Evolutionary conservation across 139 green algal species (phyloP), one percentile per base, ranked within the genome.

Genomic region (Prasinococcaceae sp.): DNA sequence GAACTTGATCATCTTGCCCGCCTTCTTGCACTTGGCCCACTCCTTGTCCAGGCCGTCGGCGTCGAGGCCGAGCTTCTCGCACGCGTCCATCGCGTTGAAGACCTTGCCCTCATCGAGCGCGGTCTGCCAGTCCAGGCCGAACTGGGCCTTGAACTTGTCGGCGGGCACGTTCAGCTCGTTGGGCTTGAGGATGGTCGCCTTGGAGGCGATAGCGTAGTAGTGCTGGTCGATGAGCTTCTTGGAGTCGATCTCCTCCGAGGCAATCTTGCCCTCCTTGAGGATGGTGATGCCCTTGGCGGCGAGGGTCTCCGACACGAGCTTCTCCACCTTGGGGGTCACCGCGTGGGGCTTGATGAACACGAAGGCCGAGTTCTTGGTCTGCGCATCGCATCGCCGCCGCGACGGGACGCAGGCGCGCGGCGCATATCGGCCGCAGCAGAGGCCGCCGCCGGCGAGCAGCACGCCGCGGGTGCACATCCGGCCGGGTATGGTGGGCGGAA

Each of bases 321-420:
- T 26, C 0, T 40, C 6, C 28, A 28, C 30, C 40, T 38, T 30
- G 3, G 5, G 4, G 19, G 46, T 55, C 24, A 42, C 25, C 2
- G 55, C 55, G 45, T 64, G 55, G 20, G 55, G 55, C 37, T 64
- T 64, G 26, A 64, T 44, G 55, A 64, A 64, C 12, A 64, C 55
- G 47, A 64, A 64, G 30, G 55, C 55, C 4, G 50, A 22, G 33
- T 58, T n/a, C n/a, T n/a, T n/a, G n/a, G n/a, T n/a, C n/a, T n/a
- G n/a, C n/a, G n/a, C n/a, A n/a, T n/a, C n/a, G n/a, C n/a, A n/a
- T n/a, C n/a, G n/a, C n/a, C n/a, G n/a, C n/a, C n/a, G n/a, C n/a
- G n/a, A n/a, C n/a, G n/a, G n/a, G n/a, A n/a, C n/a, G n/a, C n/a
- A n/a, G n/a, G n/a, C n/a, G n/a, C n/a, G n/a, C n/a, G n/a, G n/a